phyloP scores from a whole-genome alignment of 2,329 filamentous ascomycete genomes.

The Trichophyton verrucosum region DNA sequence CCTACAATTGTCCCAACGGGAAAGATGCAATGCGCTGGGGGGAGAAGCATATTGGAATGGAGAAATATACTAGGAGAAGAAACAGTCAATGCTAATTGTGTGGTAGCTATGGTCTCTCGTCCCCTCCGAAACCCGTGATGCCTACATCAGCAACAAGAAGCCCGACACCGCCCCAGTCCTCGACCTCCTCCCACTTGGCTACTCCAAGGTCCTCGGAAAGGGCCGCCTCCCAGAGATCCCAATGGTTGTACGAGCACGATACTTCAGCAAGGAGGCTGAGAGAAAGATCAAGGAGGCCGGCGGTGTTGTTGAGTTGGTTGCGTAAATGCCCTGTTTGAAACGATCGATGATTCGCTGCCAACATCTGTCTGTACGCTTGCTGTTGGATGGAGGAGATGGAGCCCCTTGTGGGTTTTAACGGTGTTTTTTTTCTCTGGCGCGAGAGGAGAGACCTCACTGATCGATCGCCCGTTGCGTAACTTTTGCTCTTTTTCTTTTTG shows the following conservation, averaged over 20 bases:
- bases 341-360: background rate
- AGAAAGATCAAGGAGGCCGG: conserved; percentile 98
- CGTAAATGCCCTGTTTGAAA: conserved; percentile 42
- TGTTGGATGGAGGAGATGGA: background rate
- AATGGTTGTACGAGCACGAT: conserved; percentile 86
- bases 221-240: conserved; percentile 87
- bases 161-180: conserved; percentile 94
- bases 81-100: background rate
- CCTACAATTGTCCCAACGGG: background rate
- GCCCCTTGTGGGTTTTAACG: background rate
- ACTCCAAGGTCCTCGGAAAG: conserved; percentile 98
- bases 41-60: background rate
- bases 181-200: conserved; percentile 92
- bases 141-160: conserved; percentile 63
- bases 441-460: background rate
- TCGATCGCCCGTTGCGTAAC: background rate
- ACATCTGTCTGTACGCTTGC: background rate
- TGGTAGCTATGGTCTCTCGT: conserved; percentile 85
- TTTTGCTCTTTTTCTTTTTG: background rate
- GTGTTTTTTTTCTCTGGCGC: background rate
- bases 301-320: conserved; percentile 89
- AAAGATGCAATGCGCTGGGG: background rate
- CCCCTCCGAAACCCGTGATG: conserved; percentile 80
- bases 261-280: conserved; percentile 92
- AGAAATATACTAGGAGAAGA: conserved; percentile 6